Percentiles rank a stretch among this genome's conserved stretches.
These are phyloP conservation scores for Sphaerosporella brunnea DNA, from an alignment of 495 filamentous ascomycete genomes.

Conservation along the genomic window DNA sequence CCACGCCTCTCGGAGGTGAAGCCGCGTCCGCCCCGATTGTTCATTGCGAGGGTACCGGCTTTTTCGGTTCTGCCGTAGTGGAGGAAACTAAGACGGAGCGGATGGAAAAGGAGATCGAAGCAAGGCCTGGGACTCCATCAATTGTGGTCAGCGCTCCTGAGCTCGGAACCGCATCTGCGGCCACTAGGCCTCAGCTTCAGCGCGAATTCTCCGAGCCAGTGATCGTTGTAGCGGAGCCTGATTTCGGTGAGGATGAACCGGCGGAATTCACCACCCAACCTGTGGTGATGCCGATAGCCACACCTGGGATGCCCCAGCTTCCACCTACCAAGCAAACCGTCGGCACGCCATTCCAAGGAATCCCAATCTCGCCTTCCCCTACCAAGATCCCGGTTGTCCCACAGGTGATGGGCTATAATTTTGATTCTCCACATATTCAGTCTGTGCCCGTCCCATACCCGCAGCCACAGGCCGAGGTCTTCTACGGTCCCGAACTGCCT, in stretches of 20 bases:
- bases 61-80: not conserved
- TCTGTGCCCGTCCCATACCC: not conserved
- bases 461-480: not conserved
- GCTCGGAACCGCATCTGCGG: not conserved
- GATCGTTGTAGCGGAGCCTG: conserved; percentile 2
- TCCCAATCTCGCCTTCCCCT: too few relatives aligned
- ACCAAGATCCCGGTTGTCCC: too few relatives aligned
- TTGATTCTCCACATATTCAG: not conserved
- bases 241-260: too few relatives aligned
- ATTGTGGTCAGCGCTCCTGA: not conserved
- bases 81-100: not conserved
- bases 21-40: not conserved
- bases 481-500: conserved; percentile 10
- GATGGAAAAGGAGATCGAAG: not conserved
- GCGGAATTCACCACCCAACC: too few relatives aligned
- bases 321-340: too few relatives aligned
- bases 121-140: not conserved
- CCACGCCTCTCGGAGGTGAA: conserved; percentile 10
- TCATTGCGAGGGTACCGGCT: conserved; percentile 9
- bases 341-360: too few relatives aligned
- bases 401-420: too few relatives aligned
- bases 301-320: too few relatives aligned
- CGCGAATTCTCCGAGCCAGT: not conserved
- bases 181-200: not conserved
- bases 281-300: too few relatives aligned